phyloP scores from a whole-genome alignment of 2,329 filamentous ascomycete species.

The Penicillium janthinellum region DNA sequence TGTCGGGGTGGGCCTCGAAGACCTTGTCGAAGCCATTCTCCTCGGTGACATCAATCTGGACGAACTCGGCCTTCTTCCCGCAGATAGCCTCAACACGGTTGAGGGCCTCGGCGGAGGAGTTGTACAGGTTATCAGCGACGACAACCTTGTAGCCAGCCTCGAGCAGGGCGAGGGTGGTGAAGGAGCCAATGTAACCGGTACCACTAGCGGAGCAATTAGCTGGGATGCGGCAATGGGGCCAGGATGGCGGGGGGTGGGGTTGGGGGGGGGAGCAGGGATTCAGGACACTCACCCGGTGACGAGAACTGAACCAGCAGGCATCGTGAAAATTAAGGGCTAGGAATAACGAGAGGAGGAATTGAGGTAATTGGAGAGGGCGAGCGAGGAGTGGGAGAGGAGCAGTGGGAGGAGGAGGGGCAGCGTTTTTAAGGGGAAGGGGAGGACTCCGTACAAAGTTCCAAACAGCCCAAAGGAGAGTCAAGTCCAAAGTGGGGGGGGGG shows the following conservation, averaged over 20 bases:
- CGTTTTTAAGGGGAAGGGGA: conserved; percentile 8
- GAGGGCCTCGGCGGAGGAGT: conserved; percentile 86
- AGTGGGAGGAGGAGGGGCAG: conserved; percentile 1
- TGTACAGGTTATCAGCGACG: conserved; percentile 95
- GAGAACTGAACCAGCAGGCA: conserved; percentile 85
- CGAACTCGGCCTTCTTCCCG: conserved; percentile 83
- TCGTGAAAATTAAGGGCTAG: conserved; percentile 41
- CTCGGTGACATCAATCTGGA: conserved; percentile 85
- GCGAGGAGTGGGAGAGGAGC: conserved; percentile 3
- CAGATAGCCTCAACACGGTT: conserved; percentile 94
- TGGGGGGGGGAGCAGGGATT: neutral
- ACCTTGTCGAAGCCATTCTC: conserved; percentile 80
- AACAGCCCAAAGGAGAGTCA: neutral
- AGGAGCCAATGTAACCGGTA: conserved; percentile 98
- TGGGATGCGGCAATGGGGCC: conserved; percentile 17
- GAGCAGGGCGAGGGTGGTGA: conserved; percentile 89
- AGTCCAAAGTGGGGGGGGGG: too few species aligned
- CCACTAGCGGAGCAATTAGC: conserved; percentile 58
- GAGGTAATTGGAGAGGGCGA: conserved; percentile 15
- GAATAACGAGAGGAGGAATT: conserved; percentile 6
- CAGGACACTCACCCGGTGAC: conserved; percentile 75
- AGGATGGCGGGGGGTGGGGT: conserved; percentile 5
- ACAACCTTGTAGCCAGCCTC: conserved; percentile 95
- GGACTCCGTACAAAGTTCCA: neutral
- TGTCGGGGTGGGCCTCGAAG: conserved; percentile 84